phyloP scores from a whole-genome alignment of 257 asterid species.

The Solanum arcanum region DNA sequence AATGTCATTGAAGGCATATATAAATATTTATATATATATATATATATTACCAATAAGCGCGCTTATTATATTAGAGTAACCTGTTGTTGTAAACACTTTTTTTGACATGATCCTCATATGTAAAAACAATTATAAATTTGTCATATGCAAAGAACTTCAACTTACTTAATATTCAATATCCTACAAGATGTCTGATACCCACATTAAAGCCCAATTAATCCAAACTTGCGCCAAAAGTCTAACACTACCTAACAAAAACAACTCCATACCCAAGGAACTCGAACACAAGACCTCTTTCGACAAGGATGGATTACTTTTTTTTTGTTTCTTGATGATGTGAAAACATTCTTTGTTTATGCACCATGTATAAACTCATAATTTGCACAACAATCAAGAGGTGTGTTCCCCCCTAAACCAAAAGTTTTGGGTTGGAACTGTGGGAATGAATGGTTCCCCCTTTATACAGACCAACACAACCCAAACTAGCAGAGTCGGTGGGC shows the following conservation, averaged over 20 bases:
- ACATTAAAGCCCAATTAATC: not conserved
- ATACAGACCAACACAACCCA: not conserved
- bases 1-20: not conserved
- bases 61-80: not conserved
- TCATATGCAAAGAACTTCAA: not conserved
- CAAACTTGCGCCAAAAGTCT: accelerated
- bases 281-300: too few species aligned
- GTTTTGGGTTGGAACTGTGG: not conserved
- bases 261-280: too few species aligned
- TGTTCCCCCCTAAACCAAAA: not conserved
- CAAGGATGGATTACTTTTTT: not conserved
- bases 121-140: not conserved
- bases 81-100: not conserved
- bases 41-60: not conserved
- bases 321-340: not conserved
- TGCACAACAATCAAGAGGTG: not conserved
- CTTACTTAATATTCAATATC: too few species aligned
- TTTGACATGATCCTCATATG: not conserved
- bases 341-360: not conserved
- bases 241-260: not conserved
- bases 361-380: not conserved
- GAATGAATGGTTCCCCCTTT: not conserved
- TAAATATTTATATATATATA: not conserved
- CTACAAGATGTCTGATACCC: not conserved
- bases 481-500: not conserved